A percentile compares a stretch with the other conserved stretches of the same genome.
Evolutionary conservation across 805 yeast genomes (phyloP).

Genomic region (Saccharomycopsis capsularis): DNA sequence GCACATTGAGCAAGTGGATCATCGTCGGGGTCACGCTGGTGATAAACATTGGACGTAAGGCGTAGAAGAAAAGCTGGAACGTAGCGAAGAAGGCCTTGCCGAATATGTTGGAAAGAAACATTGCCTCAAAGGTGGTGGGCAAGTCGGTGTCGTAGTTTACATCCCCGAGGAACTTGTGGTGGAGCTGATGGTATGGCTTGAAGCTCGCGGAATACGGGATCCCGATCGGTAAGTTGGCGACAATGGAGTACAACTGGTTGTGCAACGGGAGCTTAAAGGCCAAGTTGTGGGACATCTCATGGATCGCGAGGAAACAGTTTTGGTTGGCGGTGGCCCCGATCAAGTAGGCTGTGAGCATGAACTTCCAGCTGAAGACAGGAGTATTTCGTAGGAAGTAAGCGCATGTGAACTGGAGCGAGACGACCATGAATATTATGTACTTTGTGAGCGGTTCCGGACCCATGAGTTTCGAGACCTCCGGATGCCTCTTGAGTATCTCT

Average conservation of each 20-base stretch:
- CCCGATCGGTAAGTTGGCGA: slow-evolving; percentile 81
- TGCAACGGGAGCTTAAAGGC: slow-evolving; percentile 73
- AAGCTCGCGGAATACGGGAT: slow-evolving; percentile 81
- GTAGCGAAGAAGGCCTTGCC: slow-evolving; percentile 91
- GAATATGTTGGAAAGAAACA: slow-evolving; percentile 62
- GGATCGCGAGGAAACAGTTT: slow-evolving; percentile 79
- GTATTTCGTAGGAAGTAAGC: slow-evolving; percentile 60
- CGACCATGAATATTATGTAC: slow-evolving; percentile 62
- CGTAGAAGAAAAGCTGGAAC: slow-evolving; percentile 83
- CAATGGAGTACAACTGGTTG: slow-evolving; percentile 70
- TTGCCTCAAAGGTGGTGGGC: slow-evolving; percentile 75
- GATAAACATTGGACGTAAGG: slow-evolving; percentile 82
- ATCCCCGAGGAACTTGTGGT: slow-evolving; percentile 87
- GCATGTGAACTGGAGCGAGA: slow-evolving; percentile 53
- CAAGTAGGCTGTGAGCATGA: slow-evolving; percentile 59
- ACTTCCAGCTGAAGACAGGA: slow-evolving; percentile 44
- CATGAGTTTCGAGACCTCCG: slow-evolving; percentile 69
- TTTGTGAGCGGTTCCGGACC: slow-evolving; percentile 87
- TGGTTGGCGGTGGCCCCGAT: slow-evolving; percentile 85
- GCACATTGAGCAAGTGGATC: slow-evolving; percentile 61
- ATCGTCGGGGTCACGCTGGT: slow-evolving; percentile 68
- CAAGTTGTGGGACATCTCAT: slow-evolving; percentile 79
- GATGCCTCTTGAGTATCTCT: slow-evolving; percentile 65
- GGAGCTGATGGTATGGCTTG: slow-evolving; percentile 85
- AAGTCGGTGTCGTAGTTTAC: slow-evolving; percentile 77